Evolutionary conservation across 768 basidiomycete genomes (phyloP).

Genomic region (Pleurotus citrinopileatus): DNA sequence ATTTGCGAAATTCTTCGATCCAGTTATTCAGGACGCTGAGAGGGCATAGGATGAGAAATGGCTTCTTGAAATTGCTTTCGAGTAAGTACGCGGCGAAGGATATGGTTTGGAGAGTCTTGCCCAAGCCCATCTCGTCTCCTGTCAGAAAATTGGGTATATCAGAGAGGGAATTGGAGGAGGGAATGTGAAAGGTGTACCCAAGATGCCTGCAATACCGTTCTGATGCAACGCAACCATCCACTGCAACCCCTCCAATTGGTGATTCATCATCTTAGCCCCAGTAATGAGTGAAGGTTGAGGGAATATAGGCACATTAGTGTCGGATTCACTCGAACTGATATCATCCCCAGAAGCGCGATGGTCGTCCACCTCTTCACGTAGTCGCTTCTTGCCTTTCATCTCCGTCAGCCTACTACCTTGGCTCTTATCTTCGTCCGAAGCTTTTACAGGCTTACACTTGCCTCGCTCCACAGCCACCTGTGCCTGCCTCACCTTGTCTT

Average conservation of each 20-base stretch:
- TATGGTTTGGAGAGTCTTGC: constrained; percentile 90
- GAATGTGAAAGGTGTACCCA: constrained; percentile 51
- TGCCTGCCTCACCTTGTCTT: constrained; percentile 36
- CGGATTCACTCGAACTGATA: constrained; percentile 13
- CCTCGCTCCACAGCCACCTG: constrained; percentile 20
- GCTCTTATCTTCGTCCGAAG: constrained; percentile 14
- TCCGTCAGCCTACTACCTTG: background rate
- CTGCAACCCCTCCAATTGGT: constrained; percentile 91
- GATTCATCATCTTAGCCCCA: constrained; percentile 82
- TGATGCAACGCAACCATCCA: constrained; percentile 92
- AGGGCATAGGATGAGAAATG: constrained; percentile 89
- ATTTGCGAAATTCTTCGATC: constrained; percentile 80
- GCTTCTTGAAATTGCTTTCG: constrained; percentile 62
- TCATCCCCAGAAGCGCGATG: constrained; percentile 9
- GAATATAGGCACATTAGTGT: constrained; percentile 39
- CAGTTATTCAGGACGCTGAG: constrained; percentile 93
- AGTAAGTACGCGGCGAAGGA: constrained; percentile 90
- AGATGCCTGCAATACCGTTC: constrained; percentile 80
- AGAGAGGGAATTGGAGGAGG: background rate
- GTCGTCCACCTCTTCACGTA: constrained; percentile 16
- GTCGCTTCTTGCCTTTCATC: constrained; percentile 20
- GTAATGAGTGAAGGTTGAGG: constrained; percentile 79
- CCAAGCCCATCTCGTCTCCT: constrained; percentile 1
- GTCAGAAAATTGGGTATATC: background rate
- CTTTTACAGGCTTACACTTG: constrained; percentile 20